These are phyloP conservation scores for Claviceps paspali DNA, from an alignment of 2,329 filamentous ascomycete genomes.

Conservation along the genomic window DNA sequence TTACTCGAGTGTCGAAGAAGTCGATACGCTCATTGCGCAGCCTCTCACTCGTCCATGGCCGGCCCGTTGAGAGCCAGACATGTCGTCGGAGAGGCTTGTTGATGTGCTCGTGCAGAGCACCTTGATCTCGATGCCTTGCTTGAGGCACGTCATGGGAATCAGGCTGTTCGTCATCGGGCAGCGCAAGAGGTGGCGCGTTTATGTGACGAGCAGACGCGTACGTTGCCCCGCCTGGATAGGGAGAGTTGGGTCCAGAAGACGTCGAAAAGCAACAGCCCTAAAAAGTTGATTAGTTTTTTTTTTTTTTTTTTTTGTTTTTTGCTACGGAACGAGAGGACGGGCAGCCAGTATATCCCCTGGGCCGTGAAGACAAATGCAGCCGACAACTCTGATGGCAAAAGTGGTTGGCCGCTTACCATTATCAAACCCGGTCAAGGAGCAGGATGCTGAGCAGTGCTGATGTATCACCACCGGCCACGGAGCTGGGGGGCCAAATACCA, in stretches of 20 bases:
- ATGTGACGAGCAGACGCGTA: slow-evolving; percentile 39
- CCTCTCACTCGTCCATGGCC: slow-evolving; percentile 53
- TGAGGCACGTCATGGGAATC: slow-evolving; percentile 11
- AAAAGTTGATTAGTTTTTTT: slow-evolving; percentile 1
- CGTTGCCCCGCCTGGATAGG: slow-evolving; percentile 33
- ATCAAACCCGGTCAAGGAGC: not conserved
- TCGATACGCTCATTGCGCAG: slow-evolving; percentile 59
- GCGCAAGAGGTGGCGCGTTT: slow-evolving; percentile 25
- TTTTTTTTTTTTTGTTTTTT: no score
- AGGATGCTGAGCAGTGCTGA: not conserved
- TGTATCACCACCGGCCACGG: no score
- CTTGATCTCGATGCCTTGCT: slow-evolving; percentile 20
- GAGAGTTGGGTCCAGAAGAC: slow-evolving; percentile 35
- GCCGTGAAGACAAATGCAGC: not conserved
- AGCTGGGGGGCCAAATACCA: no score
- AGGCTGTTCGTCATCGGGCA: slow-evolving; percentile 15
- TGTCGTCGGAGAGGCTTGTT: slow-evolving; percentile 54
- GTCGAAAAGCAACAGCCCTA: slow-evolving; percentile 46
- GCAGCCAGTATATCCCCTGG: not conserved
- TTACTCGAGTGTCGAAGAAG: slow-evolving; percentile 84
- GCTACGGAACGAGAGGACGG: no score
- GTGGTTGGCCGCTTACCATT: not conserved
- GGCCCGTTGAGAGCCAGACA: slow-evolving; percentile 47
- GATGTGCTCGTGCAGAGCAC: slow-evolving; percentile 46
- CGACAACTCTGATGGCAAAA: not conserved